Conservation (phyloP, 768 basidiomycete species). For the Crepidotus variabilis region DNA sequence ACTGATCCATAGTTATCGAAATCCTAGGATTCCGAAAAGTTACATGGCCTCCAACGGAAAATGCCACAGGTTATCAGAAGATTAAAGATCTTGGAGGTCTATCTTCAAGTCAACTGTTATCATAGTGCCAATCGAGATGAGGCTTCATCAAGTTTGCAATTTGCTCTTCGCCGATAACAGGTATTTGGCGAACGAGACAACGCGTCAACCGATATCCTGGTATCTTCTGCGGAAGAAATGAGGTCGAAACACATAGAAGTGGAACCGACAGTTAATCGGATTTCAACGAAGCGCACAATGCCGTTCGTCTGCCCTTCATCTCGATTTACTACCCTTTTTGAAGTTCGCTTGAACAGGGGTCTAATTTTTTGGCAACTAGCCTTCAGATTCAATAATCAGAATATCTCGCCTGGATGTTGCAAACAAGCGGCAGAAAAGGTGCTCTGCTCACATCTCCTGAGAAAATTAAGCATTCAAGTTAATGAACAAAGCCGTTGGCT, state of each 20-base stretch:
- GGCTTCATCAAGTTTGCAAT: not conserved
- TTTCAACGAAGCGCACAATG: not conserved
- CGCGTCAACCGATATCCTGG: not conserved
- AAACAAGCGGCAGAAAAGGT: too few species aligned
- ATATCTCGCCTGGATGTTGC: too few species aligned
- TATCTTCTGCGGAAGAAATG: not conserved
- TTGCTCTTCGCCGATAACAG: not conserved
- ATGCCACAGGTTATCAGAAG: conserved; percentile 2
- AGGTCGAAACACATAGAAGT: not conserved
- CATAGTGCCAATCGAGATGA: not conserved
- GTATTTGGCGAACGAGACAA: not conserved
- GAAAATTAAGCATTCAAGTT: too few species aligned
- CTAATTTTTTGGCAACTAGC: too few species aligned
- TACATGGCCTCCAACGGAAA: conserved; percentile 4
- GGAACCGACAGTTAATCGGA: not conserved
- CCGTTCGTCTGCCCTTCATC: not conserved
- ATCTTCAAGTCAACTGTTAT: not conserved
- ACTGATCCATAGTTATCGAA: conserved; percentile 18
- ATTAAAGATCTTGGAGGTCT: not conserved
- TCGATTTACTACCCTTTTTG: too few species aligned
- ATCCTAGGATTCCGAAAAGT: conserved; percentile 21
- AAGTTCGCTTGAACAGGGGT: too few species aligned
- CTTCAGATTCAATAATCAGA: too few species aligned
- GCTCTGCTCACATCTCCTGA: too few species aligned
- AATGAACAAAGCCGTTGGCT: too few species aligned